Evolutionary conservation across 805 yeast genomes (phyloP).

Genomic region (Nakazawaea sp.): DNA sequence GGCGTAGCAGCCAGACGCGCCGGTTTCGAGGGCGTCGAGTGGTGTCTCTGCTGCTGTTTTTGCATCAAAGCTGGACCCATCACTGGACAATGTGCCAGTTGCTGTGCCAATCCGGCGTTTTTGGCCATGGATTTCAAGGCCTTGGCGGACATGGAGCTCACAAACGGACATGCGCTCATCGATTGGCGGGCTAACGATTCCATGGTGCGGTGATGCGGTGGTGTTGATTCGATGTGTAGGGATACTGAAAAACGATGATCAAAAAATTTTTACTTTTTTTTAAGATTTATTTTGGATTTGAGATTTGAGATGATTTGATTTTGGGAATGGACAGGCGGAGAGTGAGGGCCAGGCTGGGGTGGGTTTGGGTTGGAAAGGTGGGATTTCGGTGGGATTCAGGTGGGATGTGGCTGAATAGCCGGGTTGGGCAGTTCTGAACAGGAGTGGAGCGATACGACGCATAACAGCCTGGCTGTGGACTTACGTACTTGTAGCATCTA

Average conservation of each 20-base stretch:
- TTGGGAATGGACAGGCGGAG: no score
- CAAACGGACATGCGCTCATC: constrained; percentile 77
- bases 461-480: no score
- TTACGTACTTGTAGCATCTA: no score
- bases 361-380: no score
- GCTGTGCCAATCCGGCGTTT: constrained; percentile 36
- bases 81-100: constrained; percentile 82
- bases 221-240: not conserved
- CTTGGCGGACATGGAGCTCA: constrained; percentile 48
- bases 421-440: no score
- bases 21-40: constrained; percentile 31
- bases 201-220: constrained; percentile 33
- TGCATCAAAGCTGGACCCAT: constrained; percentile 71
- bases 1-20: constrained; percentile 23
- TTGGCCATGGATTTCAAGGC: constrained; percentile 52
- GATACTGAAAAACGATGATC: not conserved
- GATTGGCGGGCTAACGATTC: constrained; percentile 76
- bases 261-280: no score
- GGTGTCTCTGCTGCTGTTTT: constrained; percentile 30
- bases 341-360: no score
- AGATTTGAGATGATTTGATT: no score
- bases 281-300: no score
- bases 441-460: no score
- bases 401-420: no score
- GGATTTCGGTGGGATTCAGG: no score